phyloP scores from a whole-genome alignment of 139 green algal species.

The Ettlia oleoabundans region DNA sequence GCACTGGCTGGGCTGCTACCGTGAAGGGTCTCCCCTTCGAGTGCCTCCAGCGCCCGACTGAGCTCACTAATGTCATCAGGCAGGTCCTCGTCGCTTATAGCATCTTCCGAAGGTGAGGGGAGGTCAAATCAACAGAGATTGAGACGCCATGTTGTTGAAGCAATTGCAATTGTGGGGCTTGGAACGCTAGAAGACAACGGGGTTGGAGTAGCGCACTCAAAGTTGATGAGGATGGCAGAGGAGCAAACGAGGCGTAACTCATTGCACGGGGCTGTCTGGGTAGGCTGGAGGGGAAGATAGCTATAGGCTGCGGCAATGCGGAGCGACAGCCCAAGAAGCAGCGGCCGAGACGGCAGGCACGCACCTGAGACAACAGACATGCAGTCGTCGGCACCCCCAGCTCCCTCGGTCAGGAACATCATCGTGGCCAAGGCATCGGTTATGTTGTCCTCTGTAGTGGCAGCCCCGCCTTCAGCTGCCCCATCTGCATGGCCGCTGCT shows the following conservation, averaged over 20 bases:
- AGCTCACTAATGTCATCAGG: slow-evolving; percentile 46
- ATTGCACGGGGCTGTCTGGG: too few species aligned
- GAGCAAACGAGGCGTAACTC: too few species aligned
- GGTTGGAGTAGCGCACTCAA: too few species aligned
- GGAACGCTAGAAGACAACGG: too few species aligned
- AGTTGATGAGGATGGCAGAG: too few species aligned
- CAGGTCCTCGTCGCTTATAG: slow-evolving; percentile 18
- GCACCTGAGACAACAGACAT: slow-evolving; percentile 46
- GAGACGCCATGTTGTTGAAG: too few species aligned
- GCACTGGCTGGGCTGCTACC: slow-evolving; percentile 7
- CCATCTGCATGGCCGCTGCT: not conserved
- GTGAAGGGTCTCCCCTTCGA: slow-evolving; percentile 42
- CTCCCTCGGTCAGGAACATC: slow-evolving; percentile 45
- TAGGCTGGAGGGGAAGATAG: too few species aligned
- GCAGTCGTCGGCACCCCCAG: slow-evolving; percentile 19
- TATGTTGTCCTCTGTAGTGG: not conserved
- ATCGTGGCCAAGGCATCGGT: slow-evolving; percentile 18
- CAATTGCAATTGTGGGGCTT: too few species aligned
- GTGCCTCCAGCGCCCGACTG: slow-evolving; percentile 25
- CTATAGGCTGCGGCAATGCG: too few species aligned
- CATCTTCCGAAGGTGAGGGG: slow-evolving; percentile 1
- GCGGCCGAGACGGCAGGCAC: too few species aligned
- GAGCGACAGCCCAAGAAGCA: too few species aligned
- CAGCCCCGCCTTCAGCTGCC: not conserved
- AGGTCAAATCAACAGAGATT: too few species aligned